Base-by-base conservation (phyloP, 208 protist genomes). In the Naegleria gruberi region DNA sequence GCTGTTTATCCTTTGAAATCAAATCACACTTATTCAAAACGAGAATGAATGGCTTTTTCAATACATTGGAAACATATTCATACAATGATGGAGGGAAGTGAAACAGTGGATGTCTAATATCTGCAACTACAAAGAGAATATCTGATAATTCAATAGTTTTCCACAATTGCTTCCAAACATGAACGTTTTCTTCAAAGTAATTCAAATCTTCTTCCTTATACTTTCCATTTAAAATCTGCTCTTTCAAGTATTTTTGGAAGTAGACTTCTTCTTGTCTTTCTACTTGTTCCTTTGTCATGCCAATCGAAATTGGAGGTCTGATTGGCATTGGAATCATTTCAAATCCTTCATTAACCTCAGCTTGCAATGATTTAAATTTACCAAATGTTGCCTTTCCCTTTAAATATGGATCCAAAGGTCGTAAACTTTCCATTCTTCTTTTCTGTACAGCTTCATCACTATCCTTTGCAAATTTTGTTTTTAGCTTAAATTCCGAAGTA, bases 161-260 rank as follows among this genome's bases (percentile, higher is more conserved):
- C 98, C 98, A 99, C 0, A 99, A 94, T 94, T 99, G 98, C 42
- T 98, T 94, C 97, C 98, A 99, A n/a, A 99, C 97, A 12, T 99
- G 97, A 3, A 99, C 26, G 92, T 99, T 99, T 45, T 96, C 96
- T 91, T 99, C 97, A 93, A 98, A 99, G 73, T 95, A 96, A 92
- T 95, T 98, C 40, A 98, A 84, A 46, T 95, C 65, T 26, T 40
- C 34, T 6, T 86, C 65, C n/a, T 82, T 82, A 77, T 95, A 92
- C 15, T 92, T 74, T 3, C 51, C 57, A 23, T 90, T 89, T 19
- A 96, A 90, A 19, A 87, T 40, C 26, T 44, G 15, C 15, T 89
- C 51, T 81, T 45, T 12, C 17, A 89, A 45, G 46, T 89, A 89
- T 2, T 89, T 46, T 19, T 89, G n/a, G 26, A 89, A 89, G 15